A percentile compares a stretch with the other conserved stretches of the same genome.
phyloP scores from a whole-genome alignment of 2,329 filamentous ascomycete species.

The Lachnellula occidentalis region DNA sequence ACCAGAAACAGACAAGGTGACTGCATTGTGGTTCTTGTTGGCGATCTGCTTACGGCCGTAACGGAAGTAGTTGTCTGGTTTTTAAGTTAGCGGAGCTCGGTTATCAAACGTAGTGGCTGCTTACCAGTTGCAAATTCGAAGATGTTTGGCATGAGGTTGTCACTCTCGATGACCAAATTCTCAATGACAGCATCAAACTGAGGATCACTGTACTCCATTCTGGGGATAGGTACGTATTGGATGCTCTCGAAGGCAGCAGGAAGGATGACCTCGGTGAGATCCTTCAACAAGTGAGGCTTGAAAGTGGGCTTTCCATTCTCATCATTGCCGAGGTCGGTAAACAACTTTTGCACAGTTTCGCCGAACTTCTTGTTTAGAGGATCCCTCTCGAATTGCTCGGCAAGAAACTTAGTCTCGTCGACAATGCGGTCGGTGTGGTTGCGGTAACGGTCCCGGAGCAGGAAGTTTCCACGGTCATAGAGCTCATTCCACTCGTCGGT shows the following conservation, averaged over 20 bases:
- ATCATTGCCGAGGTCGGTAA: slow-evolving; percentile 85
- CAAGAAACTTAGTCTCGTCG: slow-evolving; percentile 87
- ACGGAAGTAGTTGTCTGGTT: slow-evolving; percentile 75
- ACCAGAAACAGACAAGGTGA: slow-evolving; percentile 81
- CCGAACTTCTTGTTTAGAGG: slow-evolving; percentile 78
- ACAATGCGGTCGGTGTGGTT: slow-evolving; percentile 78
- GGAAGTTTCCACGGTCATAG: slow-evolving; percentile 78
- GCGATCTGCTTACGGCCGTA: slow-evolving; percentile 86
- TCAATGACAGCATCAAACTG: slow-evolving; percentile 85
- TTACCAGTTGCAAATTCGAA: slow-evolving; percentile 71
- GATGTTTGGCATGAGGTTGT: slow-evolving; percentile 93
- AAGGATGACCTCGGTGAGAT: slow-evolving; percentile 80
- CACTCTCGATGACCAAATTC: slow-evolving; percentile 90
- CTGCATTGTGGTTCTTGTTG: slow-evolving; percentile 72
- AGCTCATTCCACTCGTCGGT: slow-evolving; percentile 78
- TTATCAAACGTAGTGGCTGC: neutral
- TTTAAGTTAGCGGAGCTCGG: neutral
- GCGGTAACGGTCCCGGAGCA: slow-evolving; percentile 85
- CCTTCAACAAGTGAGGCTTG: slow-evolving; percentile 89
- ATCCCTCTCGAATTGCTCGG: slow-evolving; percentile 83
- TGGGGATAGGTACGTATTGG: slow-evolving; percentile 85
- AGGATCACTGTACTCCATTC: slow-evolving; percentile 85
- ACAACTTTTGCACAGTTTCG: slow-evolving; percentile 72
- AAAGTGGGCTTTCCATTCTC: slow-evolving; percentile 77
- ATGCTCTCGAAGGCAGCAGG: slow-evolving; percentile 77